Evolutionary conservation across 805 yeast genomes (phyloP).

Genomic region (Metschnikowia bowlesiae): DNA sequence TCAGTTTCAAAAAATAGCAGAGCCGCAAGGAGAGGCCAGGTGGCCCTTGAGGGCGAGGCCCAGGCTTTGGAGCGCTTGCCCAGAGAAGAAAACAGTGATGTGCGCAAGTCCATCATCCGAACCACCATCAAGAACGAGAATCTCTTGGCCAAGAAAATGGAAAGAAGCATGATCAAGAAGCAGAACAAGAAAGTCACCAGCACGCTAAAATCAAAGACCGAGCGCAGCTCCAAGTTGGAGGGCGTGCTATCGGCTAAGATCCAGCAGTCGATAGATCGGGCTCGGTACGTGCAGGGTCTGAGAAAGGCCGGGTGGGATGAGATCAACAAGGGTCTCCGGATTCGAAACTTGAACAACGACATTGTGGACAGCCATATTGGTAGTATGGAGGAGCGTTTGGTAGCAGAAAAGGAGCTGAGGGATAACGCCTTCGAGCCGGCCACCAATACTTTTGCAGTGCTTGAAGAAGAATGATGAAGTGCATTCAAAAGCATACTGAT

Average conservation of each 20-base stretch:
- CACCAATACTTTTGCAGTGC: slow-evolving; percentile 31
- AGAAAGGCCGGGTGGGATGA: slow-evolving; percentile 73
- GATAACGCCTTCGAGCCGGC: slow-evolving; percentile 12
- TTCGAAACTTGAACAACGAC: slow-evolving; percentile 13
- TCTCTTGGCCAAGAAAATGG: slow-evolving; percentile 53
- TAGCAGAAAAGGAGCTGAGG: neutral
- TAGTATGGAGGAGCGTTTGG: slow-evolving; percentile 1
- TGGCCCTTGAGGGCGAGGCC: slow-evolving; percentile 41
- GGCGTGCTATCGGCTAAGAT: slow-evolving; percentile 61
- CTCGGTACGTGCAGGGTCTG: slow-evolving; percentile 54
- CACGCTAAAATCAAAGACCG: slow-evolving; percentile 33
- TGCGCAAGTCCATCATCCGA: slow-evolving; percentile 61
- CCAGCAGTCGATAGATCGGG: slow-evolving; percentile 58
- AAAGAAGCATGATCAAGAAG: slow-evolving; percentile 32
- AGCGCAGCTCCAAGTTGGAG: slow-evolving; percentile 47
- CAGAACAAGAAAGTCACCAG: slow-evolving; percentile 29
- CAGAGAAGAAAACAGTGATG: slow-evolving; percentile 55
- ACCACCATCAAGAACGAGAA: slow-evolving; percentile 63
- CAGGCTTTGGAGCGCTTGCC: slow-evolving; percentile 50
- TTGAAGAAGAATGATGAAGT: slow-evolving; percentile 25
- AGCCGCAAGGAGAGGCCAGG: slow-evolving; percentile 70
- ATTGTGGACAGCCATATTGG: slow-evolving; percentile 2
- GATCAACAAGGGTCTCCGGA: slow-evolving; percentile 49
- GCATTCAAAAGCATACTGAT: too few species aligned
- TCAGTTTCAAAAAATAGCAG: slow-evolving; percentile 65